These are phyloP conservation scores for Tetrastigma voinierianum DNA, from an alignment of 164 flowering plant genomes.

Conservation along the genomic window DNA sequence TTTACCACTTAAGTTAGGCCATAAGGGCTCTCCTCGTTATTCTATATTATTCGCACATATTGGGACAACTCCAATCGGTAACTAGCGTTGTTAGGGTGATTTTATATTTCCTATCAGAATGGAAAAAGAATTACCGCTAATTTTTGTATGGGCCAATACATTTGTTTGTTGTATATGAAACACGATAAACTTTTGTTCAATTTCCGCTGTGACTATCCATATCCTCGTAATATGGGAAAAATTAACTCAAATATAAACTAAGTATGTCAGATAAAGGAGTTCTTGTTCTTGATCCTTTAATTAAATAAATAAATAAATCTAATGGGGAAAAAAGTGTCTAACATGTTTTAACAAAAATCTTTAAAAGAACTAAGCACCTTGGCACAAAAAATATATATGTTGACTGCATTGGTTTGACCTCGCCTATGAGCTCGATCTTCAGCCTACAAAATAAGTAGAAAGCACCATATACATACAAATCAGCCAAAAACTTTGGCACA, in stretches of 20 bases:
- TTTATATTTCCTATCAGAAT: background rate
- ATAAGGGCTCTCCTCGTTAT: too few species aligned
- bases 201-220: conserved; percentile 60
- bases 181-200: conserved; percentile 69
- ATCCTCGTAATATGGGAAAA: conserved; percentile 50
- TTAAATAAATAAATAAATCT: background rate
- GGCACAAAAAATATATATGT: conserved; percentile 85
- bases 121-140: conserved; percentile 45
- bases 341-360: background rate
- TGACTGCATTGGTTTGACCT: conserved; percentile 87
- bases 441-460: conserved; percentile 52
- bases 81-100: too few species aligned
- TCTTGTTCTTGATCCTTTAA: too few species aligned
- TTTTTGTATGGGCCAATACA: conserved; percentile 63
- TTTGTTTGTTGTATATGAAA: conserved; percentile 80
- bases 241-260: background rate
- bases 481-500: background rate
- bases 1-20: too few species aligned
- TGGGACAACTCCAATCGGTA: too few species aligned
- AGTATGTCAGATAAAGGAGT: too few species aligned
- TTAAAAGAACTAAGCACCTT: conserved; percentile 60
- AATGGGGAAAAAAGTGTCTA: background rate
- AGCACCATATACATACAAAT: background rate
- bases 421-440: conserved; percentile 96
- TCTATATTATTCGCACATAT: too few species aligned